Conservation (phyloP, 73 alveolate genomes). For the Paramecium pentaurelia region DNA sequence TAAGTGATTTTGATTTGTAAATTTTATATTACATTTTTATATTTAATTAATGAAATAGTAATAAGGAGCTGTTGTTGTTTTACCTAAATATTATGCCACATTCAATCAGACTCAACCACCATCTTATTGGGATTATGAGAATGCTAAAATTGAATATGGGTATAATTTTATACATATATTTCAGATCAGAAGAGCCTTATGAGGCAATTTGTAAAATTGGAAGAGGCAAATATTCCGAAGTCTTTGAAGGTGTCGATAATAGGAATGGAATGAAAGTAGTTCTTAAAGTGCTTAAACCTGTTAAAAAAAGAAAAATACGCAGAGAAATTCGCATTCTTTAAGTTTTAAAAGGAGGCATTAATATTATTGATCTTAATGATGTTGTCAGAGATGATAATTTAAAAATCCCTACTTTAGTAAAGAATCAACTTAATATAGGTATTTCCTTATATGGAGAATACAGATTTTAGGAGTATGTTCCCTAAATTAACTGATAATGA, state of each 20-base stretch:
- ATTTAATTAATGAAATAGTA: not conserved
- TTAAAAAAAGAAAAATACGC: conserved; percentile 91
- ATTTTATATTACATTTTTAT: not conserved
- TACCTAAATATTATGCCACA: conserved; percentile 68
- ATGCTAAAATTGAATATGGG: conserved; percentile 77
- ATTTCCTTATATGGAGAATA: conserved; percentile 72
- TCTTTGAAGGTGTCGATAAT: conserved; percentile 92
- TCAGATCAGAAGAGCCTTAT: conserved; percentile 83
- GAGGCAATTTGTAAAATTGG: conserved; percentile 94
- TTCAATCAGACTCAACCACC: conserved; percentile 62
- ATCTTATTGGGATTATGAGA: conserved; percentile 81
- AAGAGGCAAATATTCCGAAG: conserved; percentile 97
- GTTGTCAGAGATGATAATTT: conserved; percentile 84
- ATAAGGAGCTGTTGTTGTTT: conserved; percentile 8
- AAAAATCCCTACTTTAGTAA: conserved; percentile 77
- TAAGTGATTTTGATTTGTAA: conserved; percentile 21
- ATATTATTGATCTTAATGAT: conserved; percentile 75
- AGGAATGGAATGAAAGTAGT: conserved; percentile 80
- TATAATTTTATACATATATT: not conserved
- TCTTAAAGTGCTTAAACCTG: conserved; percentile 95
- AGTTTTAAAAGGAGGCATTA: conserved; percentile 78
- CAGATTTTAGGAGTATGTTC: conserved; percentile 76
- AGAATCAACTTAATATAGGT: not conserved
- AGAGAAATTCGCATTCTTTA: conserved; percentile 88
- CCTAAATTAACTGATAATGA: conserved; percentile 78